A percentile compares a stretch with the other conserved stretches of the same genome.
Evolutionary conservation across 257 asterid genomes (phyloP).

Genomic region (Vinca minor): DNA sequence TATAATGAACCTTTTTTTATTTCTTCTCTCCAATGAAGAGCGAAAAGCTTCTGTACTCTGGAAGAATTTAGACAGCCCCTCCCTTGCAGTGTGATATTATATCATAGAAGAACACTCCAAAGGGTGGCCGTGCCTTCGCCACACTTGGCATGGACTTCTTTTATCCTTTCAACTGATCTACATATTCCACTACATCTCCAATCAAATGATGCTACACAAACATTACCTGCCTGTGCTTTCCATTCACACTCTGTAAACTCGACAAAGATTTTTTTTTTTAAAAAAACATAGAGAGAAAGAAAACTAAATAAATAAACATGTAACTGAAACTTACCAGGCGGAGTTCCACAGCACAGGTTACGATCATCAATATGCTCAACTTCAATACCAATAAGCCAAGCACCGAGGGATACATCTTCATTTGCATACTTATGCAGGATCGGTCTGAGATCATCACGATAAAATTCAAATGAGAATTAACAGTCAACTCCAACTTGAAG

Average conservation of each 20-base stretch:
- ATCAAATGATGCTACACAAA: constrained; percentile 58
- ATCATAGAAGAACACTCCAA: constrained; percentile 42
- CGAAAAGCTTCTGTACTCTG: background rate
- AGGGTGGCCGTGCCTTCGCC: constrained; percentile 58
- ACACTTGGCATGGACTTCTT: constrained; percentile 49
- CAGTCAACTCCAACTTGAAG: background rate
- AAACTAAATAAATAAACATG: background rate
- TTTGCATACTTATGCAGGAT: constrained; percentile 29
- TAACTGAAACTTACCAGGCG: constrained; percentile 12
- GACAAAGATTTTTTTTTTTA: background rate
- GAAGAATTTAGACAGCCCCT: background rate
- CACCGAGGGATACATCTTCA: constrained; percentile 29
- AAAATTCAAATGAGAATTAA: background rate
- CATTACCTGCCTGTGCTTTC: constrained; percentile 53
- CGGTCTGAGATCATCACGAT: constrained; percentile 4
- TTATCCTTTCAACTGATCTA: constrained; percentile 53
- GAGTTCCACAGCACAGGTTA: constrained; percentile 24
- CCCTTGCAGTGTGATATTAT: background rate
- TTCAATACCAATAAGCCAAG: constrained; percentile 29
- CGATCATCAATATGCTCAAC: constrained; percentile 26
- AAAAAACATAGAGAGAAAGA: background rate
- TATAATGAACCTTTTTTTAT: background rate
- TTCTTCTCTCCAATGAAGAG: background rate
- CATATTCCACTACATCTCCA: constrained; percentile 80
- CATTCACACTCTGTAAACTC: constrained; percentile 46